These are phyloP conservation scores for Yamadazyma friedrichii DNA, from an alignment of 1,139 yeast species.

Conservation along the genomic window DNA sequence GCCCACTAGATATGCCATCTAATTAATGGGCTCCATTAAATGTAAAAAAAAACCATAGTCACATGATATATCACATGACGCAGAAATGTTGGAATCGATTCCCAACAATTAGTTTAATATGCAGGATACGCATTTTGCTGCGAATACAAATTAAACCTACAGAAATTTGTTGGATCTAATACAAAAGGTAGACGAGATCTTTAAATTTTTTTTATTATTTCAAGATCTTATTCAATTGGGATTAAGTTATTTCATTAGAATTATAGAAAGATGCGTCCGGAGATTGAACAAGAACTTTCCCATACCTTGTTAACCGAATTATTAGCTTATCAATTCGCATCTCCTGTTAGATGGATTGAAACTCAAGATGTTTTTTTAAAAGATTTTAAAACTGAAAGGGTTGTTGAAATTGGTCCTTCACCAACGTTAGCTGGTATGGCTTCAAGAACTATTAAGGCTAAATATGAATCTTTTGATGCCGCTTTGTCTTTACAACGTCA, in stretches of 20 bases:
- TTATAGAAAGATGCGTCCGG: constrained; percentile 72
- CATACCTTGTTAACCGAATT: constrained; percentile 92
- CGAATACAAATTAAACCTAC: neutral
- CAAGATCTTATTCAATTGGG: neutral
- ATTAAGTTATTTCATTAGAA: neutral
- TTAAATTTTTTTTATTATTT: neutral
- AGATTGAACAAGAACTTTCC: constrained; percentile 95
- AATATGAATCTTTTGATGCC: constrained; percentile 96
- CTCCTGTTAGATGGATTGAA: constrained; percentile 99
- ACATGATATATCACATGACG: neutral
- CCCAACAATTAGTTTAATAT: constrained; percentile 4
- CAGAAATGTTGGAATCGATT: constrained; percentile 3
- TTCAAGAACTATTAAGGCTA: constrained; percentile 90
- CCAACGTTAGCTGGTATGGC: constrained; percentile 99
- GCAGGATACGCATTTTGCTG: neutral
- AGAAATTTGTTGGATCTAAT: constrained; percentile 3
- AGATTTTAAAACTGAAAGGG: constrained; percentile 93
- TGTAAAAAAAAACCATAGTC: no score
- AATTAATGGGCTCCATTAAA: no score
- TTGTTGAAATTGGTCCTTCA: constrained; percentile 97
- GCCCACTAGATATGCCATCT: no score
- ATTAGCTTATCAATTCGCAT: constrained; percentile 96
- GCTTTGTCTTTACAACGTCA: constrained; percentile 96
- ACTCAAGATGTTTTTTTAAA: constrained; percentile 96
- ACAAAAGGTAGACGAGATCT: constrained; percentile 1